Conservation (phyloP, 768 basidiomycete species). For the Scleroderma bovista region DNA sequence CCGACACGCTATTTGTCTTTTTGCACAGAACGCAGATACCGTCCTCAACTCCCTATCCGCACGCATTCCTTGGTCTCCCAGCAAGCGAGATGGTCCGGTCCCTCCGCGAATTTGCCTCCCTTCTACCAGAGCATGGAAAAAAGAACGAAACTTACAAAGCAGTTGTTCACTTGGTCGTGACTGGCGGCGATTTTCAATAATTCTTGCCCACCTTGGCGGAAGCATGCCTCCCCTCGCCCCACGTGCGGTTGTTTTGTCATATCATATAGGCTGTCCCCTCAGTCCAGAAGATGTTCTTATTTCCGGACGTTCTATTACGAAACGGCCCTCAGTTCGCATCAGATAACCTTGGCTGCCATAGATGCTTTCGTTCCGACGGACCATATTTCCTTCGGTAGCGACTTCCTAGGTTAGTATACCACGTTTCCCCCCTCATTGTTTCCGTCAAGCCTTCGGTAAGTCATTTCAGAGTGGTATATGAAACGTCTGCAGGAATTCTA, state of each 20-base stretch:
- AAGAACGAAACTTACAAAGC: constrained; percentile 76
- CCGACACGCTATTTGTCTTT: constrained; percentile 57
- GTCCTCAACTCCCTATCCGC: constrained; percentile 58
- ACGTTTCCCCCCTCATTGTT: not conserved
- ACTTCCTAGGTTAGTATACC: constrained; percentile 60
- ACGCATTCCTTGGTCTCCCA: constrained; percentile 60
- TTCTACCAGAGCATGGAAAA: constrained; percentile 4
- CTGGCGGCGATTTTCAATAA: constrained; percentile 58
- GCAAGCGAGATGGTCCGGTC: constrained; percentile 49
- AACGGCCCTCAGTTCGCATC: constrained; percentile 59
- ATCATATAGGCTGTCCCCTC: constrained; percentile 66
- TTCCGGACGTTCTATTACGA: constrained; percentile 73
- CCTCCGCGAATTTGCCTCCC: constrained; percentile 2
- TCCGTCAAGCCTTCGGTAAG: constrained; percentile 48
- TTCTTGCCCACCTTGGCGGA: constrained; percentile 75
- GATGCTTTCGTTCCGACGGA: constrained; percentile 45
- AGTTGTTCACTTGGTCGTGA: constrained; percentile 70
- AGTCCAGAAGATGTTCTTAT: constrained; percentile 59
- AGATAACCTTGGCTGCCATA: constrained; percentile 45
- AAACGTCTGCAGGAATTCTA: constrained; percentile 47
- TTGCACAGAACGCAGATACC: constrained; percentile 67
- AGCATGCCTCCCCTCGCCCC: constrained; percentile 58
- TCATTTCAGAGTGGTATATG: constrained; percentile 60
- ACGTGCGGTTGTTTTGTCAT: constrained; percentile 62
- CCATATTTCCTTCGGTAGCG: constrained; percentile 64